Conservation (phyloP, 176 grass and related monocot species). For the Lolium multiflorum region DNA sequence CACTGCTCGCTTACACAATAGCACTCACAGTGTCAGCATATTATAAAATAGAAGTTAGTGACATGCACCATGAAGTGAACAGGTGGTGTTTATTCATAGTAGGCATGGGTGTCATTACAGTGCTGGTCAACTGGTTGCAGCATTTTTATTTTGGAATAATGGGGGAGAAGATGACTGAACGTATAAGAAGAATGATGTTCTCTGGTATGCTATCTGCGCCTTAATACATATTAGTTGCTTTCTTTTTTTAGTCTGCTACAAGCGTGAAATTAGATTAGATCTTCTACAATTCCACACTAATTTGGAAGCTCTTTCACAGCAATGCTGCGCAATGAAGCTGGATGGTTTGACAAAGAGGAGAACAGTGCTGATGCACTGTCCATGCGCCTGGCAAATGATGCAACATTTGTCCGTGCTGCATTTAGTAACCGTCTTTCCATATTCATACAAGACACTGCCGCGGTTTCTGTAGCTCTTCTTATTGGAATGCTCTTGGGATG, state of each 20-base stretch:
- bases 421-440: slow-evolving; percentile 99
- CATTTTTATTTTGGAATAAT: slow-evolving; percentile 99
- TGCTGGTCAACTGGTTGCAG: slow-evolving; percentile 97
- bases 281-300: slow-evolving; percentile 4
- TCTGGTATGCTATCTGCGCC: slow-evolving; percentile 65
- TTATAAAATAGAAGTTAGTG: slow-evolving; percentile 73
- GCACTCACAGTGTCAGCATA: slow-evolving; percentile 92
- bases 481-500: slow-evolving; percentile 94
- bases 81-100: slow-evolving; percentile 97
- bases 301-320: slow-evolving; percentile 64
- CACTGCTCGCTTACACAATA: slow-evolving; percentile 94
- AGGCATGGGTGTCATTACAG: slow-evolving; percentile 95
- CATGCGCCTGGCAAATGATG: slow-evolving; percentile 98
- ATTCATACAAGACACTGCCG: slow-evolving; percentile 95
- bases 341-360: slow-evolving; percentile 99
- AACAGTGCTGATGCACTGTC: slow-evolving; percentile 94
- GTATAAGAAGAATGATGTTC: slow-evolving; percentile 99
- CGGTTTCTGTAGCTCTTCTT: slow-evolving; percentile 87
- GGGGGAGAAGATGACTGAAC: slow-evolving; percentile 99
- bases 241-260: slow-evolving; percentile 34
- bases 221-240: slow-evolving; percentile 17
- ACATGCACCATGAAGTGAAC: slow-evolving; percentile 88
- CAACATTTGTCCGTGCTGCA: slow-evolving; percentile 96
- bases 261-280: slow-evolving; percentile 35
- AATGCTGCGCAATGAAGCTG: slow-evolving; percentile 95